Base-by-base conservation (phyloP, 164 flowering plant species). In the Saururus chinensis region DNA sequence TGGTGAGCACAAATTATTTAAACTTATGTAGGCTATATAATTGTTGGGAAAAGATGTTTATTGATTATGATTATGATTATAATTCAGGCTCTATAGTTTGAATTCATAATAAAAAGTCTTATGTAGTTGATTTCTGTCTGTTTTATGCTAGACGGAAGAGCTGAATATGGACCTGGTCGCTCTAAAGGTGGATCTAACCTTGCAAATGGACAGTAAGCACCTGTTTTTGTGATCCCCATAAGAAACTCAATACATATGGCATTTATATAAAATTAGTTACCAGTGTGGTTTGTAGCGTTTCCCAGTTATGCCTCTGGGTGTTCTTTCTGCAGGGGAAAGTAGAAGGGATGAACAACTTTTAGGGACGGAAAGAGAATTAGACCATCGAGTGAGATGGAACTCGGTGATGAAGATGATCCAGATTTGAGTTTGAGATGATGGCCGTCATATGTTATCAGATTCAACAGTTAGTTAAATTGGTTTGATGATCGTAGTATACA, bases 371-470 rank as follows among this genome's bases (percentile, higher is more conserved):
- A 79, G 77, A 79, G 88, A 75, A 37, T 71, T 66, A 82, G 85
- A 67, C 85, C 75, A 30, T 30, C 37, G 0, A 81, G 79, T 65
- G 95, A 85, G 66, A 81, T 70, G 22, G 92, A 87, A 69, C 74
- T 71, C 53, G 95, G 87, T 57, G 85, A 85, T 61, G 96, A 87
- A 58, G 95, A 89, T 73, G 92, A 87, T 77, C 83, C 83, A 60
- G 95, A 89, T 68, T 40, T 84, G 72, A 78, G 76, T 42, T 70
- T 67, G 64, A 70, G 73, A 67, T 73, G 17, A 45, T 45, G 49
- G 17, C 11, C 17, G 2, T 45, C 49, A 9, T 12, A 45, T 12
- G 49, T 45, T 12, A 45, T 45, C 16, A 30, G 37, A 30, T 2
- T 30, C 37, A 30, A 30, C 37, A 30, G 6, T 30, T 30, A 2